Conservation (phyloP, 257 asterid species). For the Paraleonurus japonicus region DNA sequence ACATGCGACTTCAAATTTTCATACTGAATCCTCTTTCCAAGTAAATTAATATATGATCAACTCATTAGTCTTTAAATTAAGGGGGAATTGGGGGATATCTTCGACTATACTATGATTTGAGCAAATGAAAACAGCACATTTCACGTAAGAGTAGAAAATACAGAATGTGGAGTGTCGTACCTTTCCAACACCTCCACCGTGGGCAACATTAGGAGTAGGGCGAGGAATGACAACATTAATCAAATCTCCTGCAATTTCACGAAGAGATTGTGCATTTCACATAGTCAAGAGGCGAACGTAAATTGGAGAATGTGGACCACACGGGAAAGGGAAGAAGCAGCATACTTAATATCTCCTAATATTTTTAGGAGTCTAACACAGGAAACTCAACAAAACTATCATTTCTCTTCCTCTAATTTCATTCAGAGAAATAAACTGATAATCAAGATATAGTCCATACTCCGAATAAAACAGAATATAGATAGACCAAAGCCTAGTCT, state of each 20-base stretch:
- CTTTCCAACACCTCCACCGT: slow-evolving; percentile 53
- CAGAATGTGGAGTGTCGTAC: slow-evolving; percentile 23
- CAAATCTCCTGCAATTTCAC: slow-evolving; percentile 55
- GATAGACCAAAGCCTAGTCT: slow-evolving; percentile 7
- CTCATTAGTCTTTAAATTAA: not conserved
- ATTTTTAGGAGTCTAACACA: not conserved
- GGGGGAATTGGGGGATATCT: not conserved
- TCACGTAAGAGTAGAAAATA: not conserved
- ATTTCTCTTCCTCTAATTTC: not conserved
- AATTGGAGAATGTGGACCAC: slow-evolving; percentile 1
- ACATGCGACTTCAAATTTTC: not conserved
- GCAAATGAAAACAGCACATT: not conserved
- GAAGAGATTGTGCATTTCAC: not conserved
- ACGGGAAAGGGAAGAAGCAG: not conserved
- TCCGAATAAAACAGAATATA: slow-evolving; percentile 1
- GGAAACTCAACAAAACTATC: not conserved
- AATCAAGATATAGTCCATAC: not conserved
- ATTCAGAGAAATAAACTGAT: not conserved
- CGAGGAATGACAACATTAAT: slow-evolving; percentile 63
- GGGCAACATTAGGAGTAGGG: slow-evolving; percentile 39
- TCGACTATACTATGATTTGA: not conserved
- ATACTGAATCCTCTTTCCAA: not conserved
- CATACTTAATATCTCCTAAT: not conserved
- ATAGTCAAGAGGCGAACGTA: not conserved
- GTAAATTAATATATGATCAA: not conserved